phyloP scores from a whole-genome alignment of 192 early-diverging fungal genomes.

The Coemansia sp. region DNA sequence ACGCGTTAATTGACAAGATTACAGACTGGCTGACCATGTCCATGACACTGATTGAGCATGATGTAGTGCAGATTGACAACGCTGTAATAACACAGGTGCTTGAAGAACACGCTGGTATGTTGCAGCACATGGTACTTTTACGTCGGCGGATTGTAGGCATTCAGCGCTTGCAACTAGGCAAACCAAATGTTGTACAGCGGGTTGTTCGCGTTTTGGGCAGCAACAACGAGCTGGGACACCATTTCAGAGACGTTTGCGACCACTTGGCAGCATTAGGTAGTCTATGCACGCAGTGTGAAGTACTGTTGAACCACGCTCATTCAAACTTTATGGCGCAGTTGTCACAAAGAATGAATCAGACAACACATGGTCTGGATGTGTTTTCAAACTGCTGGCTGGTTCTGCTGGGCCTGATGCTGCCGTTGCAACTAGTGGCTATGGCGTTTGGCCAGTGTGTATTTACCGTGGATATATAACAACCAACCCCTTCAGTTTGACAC shows the following conservation, averaged over 20 bases:
- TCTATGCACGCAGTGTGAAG: too few species aligned
- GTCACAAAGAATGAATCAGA: conserved; percentile 63
- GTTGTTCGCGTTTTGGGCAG: conserved; percentile 61
- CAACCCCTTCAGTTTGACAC: conserved; percentile 23
- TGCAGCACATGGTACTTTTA: conserved; percentile 68
- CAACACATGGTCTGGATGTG: conserved; percentile 44
- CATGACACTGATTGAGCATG: conserved; percentile 63
- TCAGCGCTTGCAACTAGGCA: conserved; percentile 61
- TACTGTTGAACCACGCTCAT: too few species aligned
- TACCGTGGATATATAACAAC: conserved; percentile 54
- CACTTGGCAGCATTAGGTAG: conserved; percentile 49
- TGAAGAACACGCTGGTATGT: conserved; percentile 49
- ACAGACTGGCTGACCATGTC: conserved; percentile 70
- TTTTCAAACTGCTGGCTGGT: conserved; percentile 29
- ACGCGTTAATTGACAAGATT: conserved; percentile 74
- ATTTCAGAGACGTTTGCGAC: conserved; percentile 33
- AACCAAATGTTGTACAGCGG: conserved; percentile 68
- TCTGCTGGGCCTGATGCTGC: conserved; percentile 41
- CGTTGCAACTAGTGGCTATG: conserved; percentile 63
- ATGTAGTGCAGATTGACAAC: conserved; percentile 63
- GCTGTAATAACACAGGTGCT: conserved; percentile 61
- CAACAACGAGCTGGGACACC: conserved; percentile 10
- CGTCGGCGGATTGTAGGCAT: conserved; percentile 72
- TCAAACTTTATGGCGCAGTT: conserved; percentile 47
- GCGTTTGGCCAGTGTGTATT: conserved; percentile 65